Conservation (phyloP, 305 asterid genomes). For the Fraxinus latifolia region DNA sequence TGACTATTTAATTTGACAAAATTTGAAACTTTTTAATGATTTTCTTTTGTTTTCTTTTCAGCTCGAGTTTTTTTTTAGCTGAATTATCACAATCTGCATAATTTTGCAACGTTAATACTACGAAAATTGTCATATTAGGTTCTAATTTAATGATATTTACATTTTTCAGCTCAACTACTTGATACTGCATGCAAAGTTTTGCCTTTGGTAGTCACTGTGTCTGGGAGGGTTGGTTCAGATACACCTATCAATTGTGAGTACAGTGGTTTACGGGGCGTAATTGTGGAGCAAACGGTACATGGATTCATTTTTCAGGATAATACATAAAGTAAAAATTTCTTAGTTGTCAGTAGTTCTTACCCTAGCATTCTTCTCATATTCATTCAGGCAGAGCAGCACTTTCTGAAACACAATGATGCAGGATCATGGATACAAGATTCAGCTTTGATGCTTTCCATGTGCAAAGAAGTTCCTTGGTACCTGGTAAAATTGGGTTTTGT, state of each 20-base stretch:
- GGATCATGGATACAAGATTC: constrained; percentile 99
- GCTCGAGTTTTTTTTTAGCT: not conserved
- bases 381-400: constrained; percentile 91
- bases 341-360: constrained; percentile 7
- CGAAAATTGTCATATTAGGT: not conserved
- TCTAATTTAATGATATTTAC: not conserved
- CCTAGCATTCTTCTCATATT: constrained; percentile 16
- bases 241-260: constrained; percentile 83
- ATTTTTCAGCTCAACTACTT: constrained; percentile 66
- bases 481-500: constrained; percentile 54
- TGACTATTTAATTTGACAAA: not conserved
- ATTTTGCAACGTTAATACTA: not conserved
- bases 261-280: constrained; percentile 92
- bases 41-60: not conserved
- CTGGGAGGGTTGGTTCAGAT: constrained; percentile 95
- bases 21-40: not conserved
- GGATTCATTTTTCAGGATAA: constrained; percentile 15
- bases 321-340: not conserved
- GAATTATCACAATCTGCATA: not conserved
- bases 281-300: constrained; percentile 95
- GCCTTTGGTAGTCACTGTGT: constrained; percentile 84
- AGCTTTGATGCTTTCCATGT: constrained; percentile 93
- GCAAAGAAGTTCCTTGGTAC: constrained; percentile 99
- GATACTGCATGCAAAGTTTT: constrained; percentile 80
- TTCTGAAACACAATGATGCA: constrained; percentile 95